Conservation (phyloP, 768 basidiomycete species). For the Strobilomyces echinocephalus region DNA sequence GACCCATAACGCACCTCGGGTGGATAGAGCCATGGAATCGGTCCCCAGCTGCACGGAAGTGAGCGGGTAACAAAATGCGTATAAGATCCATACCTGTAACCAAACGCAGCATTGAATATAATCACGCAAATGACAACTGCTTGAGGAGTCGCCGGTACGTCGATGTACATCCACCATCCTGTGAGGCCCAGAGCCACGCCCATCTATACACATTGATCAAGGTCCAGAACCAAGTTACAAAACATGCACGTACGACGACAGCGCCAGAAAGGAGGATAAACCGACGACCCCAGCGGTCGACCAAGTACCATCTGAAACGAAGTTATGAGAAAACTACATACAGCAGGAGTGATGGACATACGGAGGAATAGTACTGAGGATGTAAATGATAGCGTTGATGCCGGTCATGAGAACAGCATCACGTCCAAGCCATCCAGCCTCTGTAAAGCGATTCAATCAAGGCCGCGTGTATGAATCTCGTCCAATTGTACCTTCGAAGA, state of each 20-base stretch:
- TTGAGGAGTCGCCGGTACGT: constrained; percentile 77
- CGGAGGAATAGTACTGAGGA: constrained; percentile 80
- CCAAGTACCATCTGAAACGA: constrained; percentile 77
- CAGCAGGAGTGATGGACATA: constrained; percentile 34
- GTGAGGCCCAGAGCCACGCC: constrained; percentile 71
- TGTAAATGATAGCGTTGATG: constrained; percentile 80
- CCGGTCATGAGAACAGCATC: constrained; percentile 95
- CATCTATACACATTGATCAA: constrained; percentile 52
- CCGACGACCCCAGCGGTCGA: constrained; percentile 87
- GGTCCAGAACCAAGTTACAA: background rate
- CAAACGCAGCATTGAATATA: constrained; percentile 90
- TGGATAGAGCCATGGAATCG: constrained; percentile 83
- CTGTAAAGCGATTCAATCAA: constrained; percentile 36
- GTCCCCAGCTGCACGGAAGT: constrained; percentile 58
- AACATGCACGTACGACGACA: constrained; percentile 51
- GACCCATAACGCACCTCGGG: constrained; percentile 54
- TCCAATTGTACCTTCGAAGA: constrained; percentile 73
- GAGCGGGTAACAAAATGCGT: background rate
- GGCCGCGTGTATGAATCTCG: background rate
- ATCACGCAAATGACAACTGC: constrained; percentile 89
- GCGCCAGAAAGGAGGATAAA: constrained; percentile 85
- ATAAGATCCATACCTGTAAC: constrained; percentile 55
- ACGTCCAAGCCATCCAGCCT: constrained; percentile 93
- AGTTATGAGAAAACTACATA: constrained; percentile 6
- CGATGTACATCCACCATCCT: constrained; percentile 93